Conservation (phyloP, 2,329 filamentous ascomycete genomes). For the Phaeosphaeria sp. region DNA sequence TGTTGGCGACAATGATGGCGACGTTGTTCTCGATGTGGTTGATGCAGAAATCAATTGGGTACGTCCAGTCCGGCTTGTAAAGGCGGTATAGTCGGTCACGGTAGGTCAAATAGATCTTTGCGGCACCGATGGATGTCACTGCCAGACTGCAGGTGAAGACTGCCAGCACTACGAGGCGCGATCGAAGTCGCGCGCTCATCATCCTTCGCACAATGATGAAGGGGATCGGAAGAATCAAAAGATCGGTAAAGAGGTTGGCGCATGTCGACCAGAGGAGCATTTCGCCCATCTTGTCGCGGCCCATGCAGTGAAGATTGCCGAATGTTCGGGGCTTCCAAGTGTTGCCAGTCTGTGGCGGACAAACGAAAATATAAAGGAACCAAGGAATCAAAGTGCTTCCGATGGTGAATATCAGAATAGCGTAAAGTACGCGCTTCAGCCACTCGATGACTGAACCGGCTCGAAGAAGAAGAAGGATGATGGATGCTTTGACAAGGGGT, state of each 20-base stretch:
- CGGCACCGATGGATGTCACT: slow-evolving; percentile 49
- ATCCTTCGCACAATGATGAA: slow-evolving; percentile 50
- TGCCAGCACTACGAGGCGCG: slow-evolving; percentile 46
- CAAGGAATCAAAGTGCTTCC: slow-evolving; percentile 46
- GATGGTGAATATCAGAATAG: slow-evolving; percentile 45
- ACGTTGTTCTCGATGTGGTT: slow-evolving; percentile 52
- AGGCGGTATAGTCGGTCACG: slow-evolving; percentile 47
- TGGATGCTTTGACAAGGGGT: slow-evolving; percentile 50
- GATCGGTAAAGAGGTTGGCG: slow-evolving; percentile 50
- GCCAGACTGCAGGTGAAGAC: slow-evolving; percentile 50
- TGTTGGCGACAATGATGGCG: slow-evolving; percentile 50
- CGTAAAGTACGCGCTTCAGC: slow-evolving; percentile 47
- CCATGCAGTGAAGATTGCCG: slow-evolving; percentile 47
- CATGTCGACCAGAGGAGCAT: slow-evolving; percentile 51
- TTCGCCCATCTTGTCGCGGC: slow-evolving; percentile 44
- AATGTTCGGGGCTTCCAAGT: slow-evolving; percentile 49
- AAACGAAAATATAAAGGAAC: slow-evolving; percentile 49
- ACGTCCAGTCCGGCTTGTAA: slow-evolving; percentile 50
- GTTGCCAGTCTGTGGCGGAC: slow-evolving; percentile 48
- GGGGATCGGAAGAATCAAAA: slow-evolving; percentile 50
- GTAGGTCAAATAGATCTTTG: slow-evolving; percentile 50
- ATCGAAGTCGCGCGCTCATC: slow-evolving; percentile 49
- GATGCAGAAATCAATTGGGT: slow-evolving; percentile 50
- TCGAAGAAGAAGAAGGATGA: slow-evolving; percentile 48
- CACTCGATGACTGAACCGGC: slow-evolving; percentile 48